Evolutionary conservation across 2,329 filamentous ascomycete genomes (phyloP), one percentile per base, ranked within the genome.

Genomic region (Pochonia chlamydosporia): DNA sequence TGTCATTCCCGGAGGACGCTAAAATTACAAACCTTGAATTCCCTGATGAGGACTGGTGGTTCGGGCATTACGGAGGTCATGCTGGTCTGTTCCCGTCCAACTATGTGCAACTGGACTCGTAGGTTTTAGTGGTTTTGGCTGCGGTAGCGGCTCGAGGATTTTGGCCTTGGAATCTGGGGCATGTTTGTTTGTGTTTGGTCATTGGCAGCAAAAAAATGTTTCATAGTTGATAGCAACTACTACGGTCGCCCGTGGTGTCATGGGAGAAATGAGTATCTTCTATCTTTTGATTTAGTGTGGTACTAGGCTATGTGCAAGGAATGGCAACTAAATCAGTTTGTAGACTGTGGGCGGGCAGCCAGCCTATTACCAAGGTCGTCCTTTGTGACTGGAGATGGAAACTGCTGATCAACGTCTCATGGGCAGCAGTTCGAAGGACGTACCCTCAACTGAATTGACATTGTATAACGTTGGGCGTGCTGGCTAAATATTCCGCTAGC

Each of bases 41-140:
- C 68, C 93, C 93, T 2, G 93, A 97, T 59, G 92, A 97, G 55
- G 93, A 99, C 63, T 99, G 93, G 93, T 99, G 93, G 93, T 87
- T 92, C 59, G 93, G 93, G 49, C 82, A 87, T 59, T 95, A 86
- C 66, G 76, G 83, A 23, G 90, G 90, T 43, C 79, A 84, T 49
- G 79, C 79, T 25, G 93, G 93, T 52, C 76, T 99, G 40, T 99
- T 99, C 80, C 83, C 83, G 11, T 78, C 82, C 61, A 85, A 86
- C 64, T 86, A 86, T 57, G 83, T 86, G 53, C 70, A 83, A 63
- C 67, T 84, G 46, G 68, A 81, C 56, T 53, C 62, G 52, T 68
- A 54, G 18, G 30, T 20, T 6, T 35, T 16, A 37, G n/a, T 28
- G 26, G 26, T 28, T 28, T 7, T 28, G 13, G 13, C 7, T 28